phyloP scores from a whole-genome alignment of 345 rosid genomes.

The Euphorbia lathyris region DNA sequence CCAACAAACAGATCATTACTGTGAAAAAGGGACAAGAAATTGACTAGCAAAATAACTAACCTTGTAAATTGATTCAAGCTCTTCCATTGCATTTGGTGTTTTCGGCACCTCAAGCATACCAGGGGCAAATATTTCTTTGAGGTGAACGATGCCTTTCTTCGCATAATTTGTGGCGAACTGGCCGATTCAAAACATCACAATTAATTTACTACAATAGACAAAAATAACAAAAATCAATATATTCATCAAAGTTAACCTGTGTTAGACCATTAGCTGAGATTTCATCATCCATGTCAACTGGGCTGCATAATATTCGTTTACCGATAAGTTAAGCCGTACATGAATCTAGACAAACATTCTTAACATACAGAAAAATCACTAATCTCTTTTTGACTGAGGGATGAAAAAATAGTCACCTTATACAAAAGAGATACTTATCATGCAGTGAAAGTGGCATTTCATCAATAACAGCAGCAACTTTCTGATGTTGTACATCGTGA shows the following conservation, averaged over 20 bases:
- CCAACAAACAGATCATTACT: slow-evolving; percentile 16
- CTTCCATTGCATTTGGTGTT: slow-evolving; percentile 60
- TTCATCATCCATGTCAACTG: slow-evolving; percentile 67
- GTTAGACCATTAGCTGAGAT: slow-evolving; percentile 77
- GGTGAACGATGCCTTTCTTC: slow-evolving; percentile 59
- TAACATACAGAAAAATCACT: neutral
- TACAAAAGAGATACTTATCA: slow-evolving; percentile 78
- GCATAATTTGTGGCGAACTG: slow-evolving; percentile 84
- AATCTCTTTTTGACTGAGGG: slow-evolving; percentile 7
- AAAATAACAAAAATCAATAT: slow-evolving; percentile 7
- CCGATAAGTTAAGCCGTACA: neutral
- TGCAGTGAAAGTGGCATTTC: slow-evolving; percentile 68
- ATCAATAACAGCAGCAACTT: slow-evolving; percentile 69
- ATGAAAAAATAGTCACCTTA: slow-evolving; percentile 47
- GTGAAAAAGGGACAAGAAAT: neutral
- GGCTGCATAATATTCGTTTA: slow-evolving; percentile 48
- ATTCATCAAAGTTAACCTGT: slow-evolving; percentile 48
- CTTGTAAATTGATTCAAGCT: slow-evolving; percentile 96
- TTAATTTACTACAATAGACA: slow-evolving; percentile 3
- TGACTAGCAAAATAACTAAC: slow-evolving; percentile 28
- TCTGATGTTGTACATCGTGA: slow-evolving; percentile 41
- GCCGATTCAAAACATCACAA: slow-evolving; percentile 1
- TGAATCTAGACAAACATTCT: neutral
- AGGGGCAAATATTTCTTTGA: slow-evolving; percentile 72
- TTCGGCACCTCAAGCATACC: slow-evolving; percentile 68